Conservation (phyloP, 2,329 filamentous ascomycete genomes). For the Xylaria polymorpha region DNA sequence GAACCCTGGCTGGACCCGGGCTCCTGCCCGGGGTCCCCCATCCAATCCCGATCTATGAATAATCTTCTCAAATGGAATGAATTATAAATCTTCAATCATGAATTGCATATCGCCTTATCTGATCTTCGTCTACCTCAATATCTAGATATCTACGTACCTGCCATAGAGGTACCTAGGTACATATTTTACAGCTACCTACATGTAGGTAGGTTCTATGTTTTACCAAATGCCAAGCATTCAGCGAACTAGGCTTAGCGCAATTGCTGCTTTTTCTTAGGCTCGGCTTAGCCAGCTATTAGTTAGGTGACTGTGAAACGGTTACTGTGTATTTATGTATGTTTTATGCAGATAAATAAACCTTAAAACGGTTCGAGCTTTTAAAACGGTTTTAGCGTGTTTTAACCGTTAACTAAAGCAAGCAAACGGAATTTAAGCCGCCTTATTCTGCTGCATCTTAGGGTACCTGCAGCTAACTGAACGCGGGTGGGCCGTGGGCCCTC, state of each 20-base stretch:
- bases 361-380: neutral
- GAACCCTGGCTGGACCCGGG: no score
- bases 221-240: constrained; percentile 8
- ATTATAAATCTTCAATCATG: no score
- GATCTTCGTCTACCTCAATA: neutral
- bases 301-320: constrained; percentile 12
- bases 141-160: neutral
- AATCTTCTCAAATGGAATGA: constrained; percentile 3
- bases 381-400: no score
- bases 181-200: neutral
- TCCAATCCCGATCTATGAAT: neutral
- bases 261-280: neutral
- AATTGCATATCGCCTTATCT: constrained; percentile 6
- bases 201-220: no score
- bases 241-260: constrained; percentile 13
- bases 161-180: neutral
- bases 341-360: neutral
- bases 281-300: constrained; percentile 18
- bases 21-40: neutral
- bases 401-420: no score
- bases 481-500: no score
- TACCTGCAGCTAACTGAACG: constrained; percentile 29
- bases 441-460: constrained; percentile 21
- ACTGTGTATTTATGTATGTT: constrained; percentile 2
- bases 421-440: constrained; percentile 49